phyloP scores from a whole-genome alignment of 1,139 yeast species.

The Eremothecium sinecaudum region DNA sequence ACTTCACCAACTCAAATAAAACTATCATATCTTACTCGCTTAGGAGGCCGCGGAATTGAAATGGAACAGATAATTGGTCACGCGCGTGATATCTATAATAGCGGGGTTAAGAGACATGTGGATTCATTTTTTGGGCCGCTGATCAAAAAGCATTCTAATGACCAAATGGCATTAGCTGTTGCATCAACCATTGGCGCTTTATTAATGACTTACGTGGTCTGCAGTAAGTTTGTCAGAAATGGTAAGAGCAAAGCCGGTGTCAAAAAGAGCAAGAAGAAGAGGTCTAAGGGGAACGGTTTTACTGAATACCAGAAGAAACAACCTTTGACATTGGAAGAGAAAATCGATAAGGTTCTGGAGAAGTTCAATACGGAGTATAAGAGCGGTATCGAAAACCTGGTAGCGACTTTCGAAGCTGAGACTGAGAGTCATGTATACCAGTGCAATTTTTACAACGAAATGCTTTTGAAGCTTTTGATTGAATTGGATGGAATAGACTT shows the following conservation, averaged over 20 bases:
- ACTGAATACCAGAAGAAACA: neutral
- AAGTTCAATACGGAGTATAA: conserved; percentile 25
- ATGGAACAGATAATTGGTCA: neutral
- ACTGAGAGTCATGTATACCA: conserved; percentile 38
- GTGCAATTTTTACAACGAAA: conserved; percentile 54
- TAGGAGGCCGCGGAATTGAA: too few species aligned
- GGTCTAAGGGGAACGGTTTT: neutral
- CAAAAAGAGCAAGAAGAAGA: neutral
- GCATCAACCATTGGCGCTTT: neutral
- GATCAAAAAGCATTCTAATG: neutral
- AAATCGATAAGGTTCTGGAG: conserved; percentile 21
- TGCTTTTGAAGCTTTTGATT: conserved; percentile 55
- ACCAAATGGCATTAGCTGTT: neutral
- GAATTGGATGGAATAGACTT: conserved; percentile 56
- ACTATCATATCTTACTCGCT: too few species aligned
- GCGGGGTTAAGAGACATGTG: too few species aligned
- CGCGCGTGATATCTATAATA: neutral
- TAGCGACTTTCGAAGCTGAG: conserved; percentile 17
- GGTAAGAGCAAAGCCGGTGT: neutral
- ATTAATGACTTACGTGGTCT: neutral
- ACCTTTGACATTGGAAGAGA: conserved; percentile 13
- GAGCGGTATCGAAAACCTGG: conserved; percentile 16
- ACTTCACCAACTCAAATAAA: too few species aligned
- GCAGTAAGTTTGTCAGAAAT: neutral
- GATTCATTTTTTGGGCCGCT: neutral